A percentile compares a stretch with the other conserved stretches of the same genome.
phyloP scores from a whole-genome alignment of 257 asterid species.

The Ocimum tenuiflorum region DNA sequence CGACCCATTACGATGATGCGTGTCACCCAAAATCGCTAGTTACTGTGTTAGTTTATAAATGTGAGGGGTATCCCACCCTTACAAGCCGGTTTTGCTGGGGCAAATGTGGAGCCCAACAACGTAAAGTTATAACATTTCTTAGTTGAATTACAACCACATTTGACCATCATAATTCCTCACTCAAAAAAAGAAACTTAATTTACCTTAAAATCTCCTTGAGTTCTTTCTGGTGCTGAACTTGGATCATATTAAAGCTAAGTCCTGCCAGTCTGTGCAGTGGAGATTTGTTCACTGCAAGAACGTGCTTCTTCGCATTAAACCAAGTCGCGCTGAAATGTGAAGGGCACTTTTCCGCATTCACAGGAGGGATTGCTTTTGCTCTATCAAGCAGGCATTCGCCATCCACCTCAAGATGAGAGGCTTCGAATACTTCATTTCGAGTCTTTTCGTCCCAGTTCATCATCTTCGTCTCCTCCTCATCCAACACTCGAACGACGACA shows the following conservation, averaged over 20 bases:
- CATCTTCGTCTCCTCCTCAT: conserved; percentile 18
- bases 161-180: too few relatives aligned
- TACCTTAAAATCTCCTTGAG: conserved; percentile 47
- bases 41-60: too few relatives aligned
- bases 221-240: conserved; percentile 47
- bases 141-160: too few relatives aligned
- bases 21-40: too few relatives aligned
- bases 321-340: conserved; percentile 40
- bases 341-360: conserved; percentile 10
- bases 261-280: conserved; percentile 33
- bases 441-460: conserved; percentile 12
- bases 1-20: too few relatives aligned
- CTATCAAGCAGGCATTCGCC: conserved; percentile 26
- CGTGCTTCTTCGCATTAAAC: conserved; percentile 39
- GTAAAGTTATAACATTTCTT: too few relatives aligned
- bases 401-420: conserved; percentile 37
- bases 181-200: too few relatives aligned
- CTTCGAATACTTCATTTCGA: conserved; percentile 39
- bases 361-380: conserved; percentile 18
- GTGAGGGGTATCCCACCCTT: too few relatives aligned
- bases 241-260: conserved; percentile 53
- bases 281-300: conserved; percentile 3
- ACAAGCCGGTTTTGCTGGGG: too few relatives aligned
- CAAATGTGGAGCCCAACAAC: too few relatives aligned
- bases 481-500: conserved; percentile 21